A percentile compares a stretch with the other conserved stretches of the same genome.
Conservation (phyloP, 192 early-diverging fungal genomes). For the Podila verticillata region DNA sequence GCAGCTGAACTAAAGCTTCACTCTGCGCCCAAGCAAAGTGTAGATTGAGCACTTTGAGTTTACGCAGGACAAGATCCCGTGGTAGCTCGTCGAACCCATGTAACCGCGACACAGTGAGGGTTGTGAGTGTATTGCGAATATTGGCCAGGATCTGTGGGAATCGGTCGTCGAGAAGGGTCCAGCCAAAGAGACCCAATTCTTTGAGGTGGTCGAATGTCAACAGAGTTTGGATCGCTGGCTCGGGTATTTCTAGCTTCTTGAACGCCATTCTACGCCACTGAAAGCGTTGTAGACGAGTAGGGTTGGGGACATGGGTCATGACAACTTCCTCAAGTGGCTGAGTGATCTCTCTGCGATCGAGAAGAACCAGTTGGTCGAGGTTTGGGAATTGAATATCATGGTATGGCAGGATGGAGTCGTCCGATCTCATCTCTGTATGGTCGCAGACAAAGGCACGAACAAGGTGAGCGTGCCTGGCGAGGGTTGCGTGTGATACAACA, state of each 20-base stretch:
- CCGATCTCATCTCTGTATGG: background rate
- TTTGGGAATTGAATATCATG: background rate
- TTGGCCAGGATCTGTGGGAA: background rate
- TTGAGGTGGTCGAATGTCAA: background rate
- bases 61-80: background rate
- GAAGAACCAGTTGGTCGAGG: background rate
- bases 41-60: background rate
- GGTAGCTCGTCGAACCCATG: background rate
- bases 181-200: background rate
- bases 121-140: background rate
- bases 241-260: background rate
- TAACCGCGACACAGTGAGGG: background rate
- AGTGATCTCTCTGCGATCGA: background rate
- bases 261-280: background rate
- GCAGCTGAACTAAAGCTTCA: background rate
- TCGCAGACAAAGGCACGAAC: background rate
- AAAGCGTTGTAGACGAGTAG: background rate
- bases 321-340: background rate
- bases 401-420: background rate
- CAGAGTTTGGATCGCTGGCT: background rate
- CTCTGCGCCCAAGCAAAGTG: background rate
- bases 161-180: background rate
- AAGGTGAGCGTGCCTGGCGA: background rate
- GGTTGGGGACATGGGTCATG: background rate
- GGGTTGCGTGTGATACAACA: background rate